Percentiles rank a stretch among this genome's conserved stretches.
Conservation (phyloP, 176 grass and related monocot species). For the sorghum (Sorghum bicolor) region Sorghum_bicolor_NCBIv3 NC_012872.2:73239501-73240000, state of each 20-base stretch:
- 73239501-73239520: slow-evolving; percentile 39
- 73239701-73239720: slow-evolving; percentile 87
- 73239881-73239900: neutral
- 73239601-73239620: slow-evolving; percentile 52
- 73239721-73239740: slow-evolving; percentile 81
- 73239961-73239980: neutral
- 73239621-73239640: slow-evolving; percentile 57
- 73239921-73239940: neutral
- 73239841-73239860: slow-evolving; percentile 53
- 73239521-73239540: slow-evolving; percentile 78
- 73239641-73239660: slow-evolving; percentile 65
- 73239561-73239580: slow-evolving; percentile 78
- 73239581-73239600: slow-evolving; percentile 85
- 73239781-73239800: slow-evolving; percentile 50
- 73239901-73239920: neutral
- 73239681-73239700: slow-evolving; percentile 74
- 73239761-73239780: slow-evolving; percentile 64
- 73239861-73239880: neutral
- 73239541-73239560: slow-evolving; percentile 91
- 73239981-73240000: neutral
- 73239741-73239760: slow-evolving; percentile 30
- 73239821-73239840: slow-evolving; percentile 54
- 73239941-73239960: neutral
- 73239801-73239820: slow-evolving; percentile 48
- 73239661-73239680: slow-evolving; percentile 59